phyloP scores from a whole-genome alignment of 1,284 basidiomycete genomes.

The Earliella scabrosa region DNA sequence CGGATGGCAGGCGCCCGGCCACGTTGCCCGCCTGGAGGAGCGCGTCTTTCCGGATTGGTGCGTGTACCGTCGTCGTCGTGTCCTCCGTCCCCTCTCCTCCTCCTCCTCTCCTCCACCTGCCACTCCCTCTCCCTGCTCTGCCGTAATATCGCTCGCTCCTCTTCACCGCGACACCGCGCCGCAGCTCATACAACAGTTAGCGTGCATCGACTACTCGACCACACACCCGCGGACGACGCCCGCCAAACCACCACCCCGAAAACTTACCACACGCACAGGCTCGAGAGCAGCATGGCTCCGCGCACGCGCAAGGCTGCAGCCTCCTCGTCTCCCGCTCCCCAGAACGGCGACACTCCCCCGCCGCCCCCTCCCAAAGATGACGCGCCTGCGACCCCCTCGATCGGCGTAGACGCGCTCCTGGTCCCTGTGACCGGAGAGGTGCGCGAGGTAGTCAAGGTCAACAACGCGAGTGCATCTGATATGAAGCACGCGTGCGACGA shows the following conservation, averaged over 20 bases:
- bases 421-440: constrained; percentile 32
- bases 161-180: constrained; percentile 8
- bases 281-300: constrained; percentile 22
- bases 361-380: constrained; percentile 18
- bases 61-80: constrained; percentile 17
- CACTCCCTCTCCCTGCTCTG: not conserved
- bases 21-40: constrained; percentile 19
- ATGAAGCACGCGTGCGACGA: constrained; percentile 93
- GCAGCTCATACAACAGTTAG: no score
- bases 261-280: constrained; percentile 3
- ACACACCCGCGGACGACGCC: not conserved
- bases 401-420: constrained; percentile 24
- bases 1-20: constrained; percentile 11
- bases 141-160: not conserved
- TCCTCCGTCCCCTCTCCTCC: not conserved
- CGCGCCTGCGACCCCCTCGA: constrained; percentile 8
- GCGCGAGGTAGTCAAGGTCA: constrained; percentile 79
- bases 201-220: not conserved
- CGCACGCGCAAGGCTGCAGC: constrained; percentile 25
- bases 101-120: constrained; percentile 3
- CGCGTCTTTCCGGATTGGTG: constrained; percentile 19
- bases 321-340: constrained; percentile 8
- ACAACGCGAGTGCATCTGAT: constrained; percentile 80
- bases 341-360: constrained; percentile 17
- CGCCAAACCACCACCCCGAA: not conserved